A percentile compares a stretch with the other conserved stretches of the same genome.
Evolutionary conservation across 1,139 yeast species (phyloP).

Genomic region (Yamadazyma kanchanaburiensis): DNA sequence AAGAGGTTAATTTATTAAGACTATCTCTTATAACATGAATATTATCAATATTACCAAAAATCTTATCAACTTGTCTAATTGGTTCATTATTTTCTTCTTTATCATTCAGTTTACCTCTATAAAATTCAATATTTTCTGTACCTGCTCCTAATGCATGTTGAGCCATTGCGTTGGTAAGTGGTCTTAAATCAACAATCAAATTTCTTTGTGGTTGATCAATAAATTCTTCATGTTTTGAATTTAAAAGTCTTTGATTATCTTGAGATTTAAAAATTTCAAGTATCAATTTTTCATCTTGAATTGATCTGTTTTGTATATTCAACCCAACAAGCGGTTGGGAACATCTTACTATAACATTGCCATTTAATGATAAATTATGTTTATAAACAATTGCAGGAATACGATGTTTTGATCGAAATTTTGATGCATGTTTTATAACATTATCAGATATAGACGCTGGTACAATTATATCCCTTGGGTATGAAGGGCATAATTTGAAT

Average conservation of each 20-base stretch:
- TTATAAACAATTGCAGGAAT: conserved; percentile 81
- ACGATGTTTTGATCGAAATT: conserved; percentile 80
- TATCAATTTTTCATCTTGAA: conserved; percentile 85
- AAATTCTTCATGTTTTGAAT: conserved; percentile 11
- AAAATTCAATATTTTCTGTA: conserved; percentile 87
- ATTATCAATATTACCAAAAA: conserved; percentile 88
- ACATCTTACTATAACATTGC: conserved; percentile 81
- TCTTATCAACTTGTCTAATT: conserved; percentile 43
- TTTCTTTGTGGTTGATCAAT: conserved; percentile 53
- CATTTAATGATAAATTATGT: conserved; percentile 55
- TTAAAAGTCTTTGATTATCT: conserved; percentile 25
- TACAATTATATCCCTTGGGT: conserved; percentile 65
- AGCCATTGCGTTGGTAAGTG: conserved; percentile 92
- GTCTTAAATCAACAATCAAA: conserved; percentile 85
- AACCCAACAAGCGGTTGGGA: conserved; percentile 93
- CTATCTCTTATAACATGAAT: conserved; percentile 95
- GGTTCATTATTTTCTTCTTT: conserved; percentile 6
- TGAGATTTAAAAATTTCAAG: conserved; percentile 64
- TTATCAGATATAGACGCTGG: conserved; percentile 79
- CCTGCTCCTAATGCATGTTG: conserved; percentile 98
- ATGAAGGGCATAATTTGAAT: conserved; percentile 71
- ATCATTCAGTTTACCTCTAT: conserved; percentile 37
- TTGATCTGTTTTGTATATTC: conserved; percentile 74
- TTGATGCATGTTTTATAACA: conserved; percentile 76
- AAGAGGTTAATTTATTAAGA: conserved; percentile 56